These are phyloP conservation scores for Malassezia japonica DNA, from an alignment of 1,284 basidiomycete genomes.

Conservation along the genomic window DNA sequence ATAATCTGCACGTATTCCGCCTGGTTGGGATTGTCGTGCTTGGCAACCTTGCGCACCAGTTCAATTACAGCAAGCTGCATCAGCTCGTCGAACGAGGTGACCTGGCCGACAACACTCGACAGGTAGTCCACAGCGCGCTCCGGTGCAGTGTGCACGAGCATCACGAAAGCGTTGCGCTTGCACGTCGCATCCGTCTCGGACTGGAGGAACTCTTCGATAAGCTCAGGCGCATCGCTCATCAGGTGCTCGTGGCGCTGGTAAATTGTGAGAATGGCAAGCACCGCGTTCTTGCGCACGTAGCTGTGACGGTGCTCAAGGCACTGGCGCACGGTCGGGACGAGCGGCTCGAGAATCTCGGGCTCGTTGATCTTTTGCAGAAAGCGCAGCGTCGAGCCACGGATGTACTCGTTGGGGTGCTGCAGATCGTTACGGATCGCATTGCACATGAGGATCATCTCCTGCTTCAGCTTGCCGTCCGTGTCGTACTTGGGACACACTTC, in stretches of 20 bases:
- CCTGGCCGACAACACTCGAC: slow-evolving; percentile 70
- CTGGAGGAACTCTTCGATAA: slow-evolving; percentile 93
- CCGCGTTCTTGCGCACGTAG: slow-evolving; percentile 96
- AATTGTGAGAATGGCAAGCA: slow-evolving; percentile 89
- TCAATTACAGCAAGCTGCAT: slow-evolving; percentile 95
- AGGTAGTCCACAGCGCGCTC: slow-evolving; percentile 86
- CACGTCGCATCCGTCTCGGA: slow-evolving; percentile 82
- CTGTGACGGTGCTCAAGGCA: slow-evolving; percentile 97
- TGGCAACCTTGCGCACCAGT: slow-evolving; percentile 82
- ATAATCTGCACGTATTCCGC: slow-evolving; percentile 84
- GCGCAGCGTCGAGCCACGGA: slow-evolving; percentile 88
- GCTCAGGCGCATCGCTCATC: slow-evolving; percentile 90
- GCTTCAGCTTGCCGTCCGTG: slow-evolving; percentile 92
- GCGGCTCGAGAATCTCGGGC: slow-evolving; percentile 85
- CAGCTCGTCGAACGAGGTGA: slow-evolving; percentile 76
- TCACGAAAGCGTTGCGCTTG: slow-evolving; percentile 93
- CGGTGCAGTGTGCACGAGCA: slow-evolving; percentile 79
- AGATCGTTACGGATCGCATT: slow-evolving; percentile 97
- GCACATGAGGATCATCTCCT: slow-evolving; percentile 99
- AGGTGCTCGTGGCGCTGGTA: slow-evolving; percentile 74
- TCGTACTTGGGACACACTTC: slow-evolving; percentile 98
- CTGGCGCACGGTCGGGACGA: slow-evolving; percentile 81
- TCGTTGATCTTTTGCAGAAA: slow-evolving; percentile 95
- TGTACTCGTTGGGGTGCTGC: slow-evolving; percentile 99
- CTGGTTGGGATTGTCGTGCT: slow-evolving; percentile 56